A percentile compares a stretch with the other conserved stretches of the same genome.
phyloP scores from a whole-genome alignment of 768 basidiomycete genomes.

The Lyophyllum decastes region DNA sequence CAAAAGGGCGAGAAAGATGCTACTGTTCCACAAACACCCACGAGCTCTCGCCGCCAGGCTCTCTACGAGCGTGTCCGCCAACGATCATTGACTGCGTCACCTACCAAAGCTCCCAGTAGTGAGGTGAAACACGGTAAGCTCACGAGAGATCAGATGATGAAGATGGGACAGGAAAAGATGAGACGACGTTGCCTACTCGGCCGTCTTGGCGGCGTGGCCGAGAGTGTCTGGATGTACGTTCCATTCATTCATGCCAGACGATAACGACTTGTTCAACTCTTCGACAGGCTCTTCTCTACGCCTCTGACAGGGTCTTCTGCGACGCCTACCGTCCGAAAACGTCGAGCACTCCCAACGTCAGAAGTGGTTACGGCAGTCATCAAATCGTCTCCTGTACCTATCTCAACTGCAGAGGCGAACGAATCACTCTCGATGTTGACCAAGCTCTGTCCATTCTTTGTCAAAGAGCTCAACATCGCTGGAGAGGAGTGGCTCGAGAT shows the following conservation, averaged over 20 bases:
- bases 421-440: constrained; percentile 71
- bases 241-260: constrained; percentile 3
- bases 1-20: constrained; percentile 55
- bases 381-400: constrained; percentile 81
- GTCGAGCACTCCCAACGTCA: constrained; percentile 64
- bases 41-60: constrained; percentile 75
- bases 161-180: constrained; percentile 77
- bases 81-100: constrained; percentile 66
- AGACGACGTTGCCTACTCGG: constrained; percentile 76
- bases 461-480: constrained; percentile 61
- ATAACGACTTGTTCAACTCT: neutral
- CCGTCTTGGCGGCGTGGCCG: constrained; percentile 78
- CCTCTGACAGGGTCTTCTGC: constrained; percentile 49
- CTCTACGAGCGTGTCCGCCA: constrained; percentile 81
- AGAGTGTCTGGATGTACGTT: constrained; percentile 86
- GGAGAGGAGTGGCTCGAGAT: constrained; percentile 63
- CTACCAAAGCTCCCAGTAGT: constrained; percentile 54
- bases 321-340: constrained; percentile 62
- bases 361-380: constrained; percentile 72
- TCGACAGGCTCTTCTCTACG: constrained; percentile 69
- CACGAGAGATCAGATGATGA: constrained; percentile 66
- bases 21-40: constrained; percentile 69
- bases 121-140: constrained; percentile 46
- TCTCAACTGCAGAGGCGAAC: constrained; percentile 74
- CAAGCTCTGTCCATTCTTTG: constrained; percentile 79